These are phyloP conservation scores for Rosa multiflora DNA, from an alignment of 306 rosid species.

Conservation along the genomic window DNA sequence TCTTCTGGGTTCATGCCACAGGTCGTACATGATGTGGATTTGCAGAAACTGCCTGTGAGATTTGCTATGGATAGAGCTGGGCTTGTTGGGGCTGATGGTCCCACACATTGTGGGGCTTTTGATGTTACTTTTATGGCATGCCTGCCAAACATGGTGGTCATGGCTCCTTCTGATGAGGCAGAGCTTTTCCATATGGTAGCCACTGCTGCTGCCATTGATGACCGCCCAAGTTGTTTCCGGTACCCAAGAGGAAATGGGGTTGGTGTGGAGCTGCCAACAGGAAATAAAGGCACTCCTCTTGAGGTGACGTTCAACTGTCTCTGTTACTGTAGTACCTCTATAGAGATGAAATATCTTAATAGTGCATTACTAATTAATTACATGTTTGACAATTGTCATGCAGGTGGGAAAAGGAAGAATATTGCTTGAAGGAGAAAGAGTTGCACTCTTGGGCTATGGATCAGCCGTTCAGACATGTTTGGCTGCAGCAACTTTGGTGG, in stretches of 20 bases:
- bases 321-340: neutral
- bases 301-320: slow-evolving; percentile 35
- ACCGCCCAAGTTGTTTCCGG: slow-evolving; percentile 92
- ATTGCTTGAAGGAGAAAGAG: slow-evolving; percentile 84
- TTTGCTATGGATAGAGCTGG: slow-evolving; percentile 99
- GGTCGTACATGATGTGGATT: slow-evolving; percentile 98
- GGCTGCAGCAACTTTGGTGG: slow-evolving; percentile 56
- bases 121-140: slow-evolving; percentile 98
- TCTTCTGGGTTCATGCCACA: slow-evolving; percentile 33
- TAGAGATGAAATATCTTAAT: neutral
- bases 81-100: slow-evolving; percentile 96
- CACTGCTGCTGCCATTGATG: slow-evolving; percentile 86
- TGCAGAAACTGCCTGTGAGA: slow-evolving; percentile 90
- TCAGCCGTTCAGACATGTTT: slow-evolving; percentile 73
- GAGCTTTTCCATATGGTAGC: slow-evolving; percentile 98
- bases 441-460: slow-evolving; percentile 85
- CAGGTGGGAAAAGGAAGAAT: slow-evolving; percentile 81
- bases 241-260: slow-evolving; percentile 94
- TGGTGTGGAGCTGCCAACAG: slow-evolving; percentile 69
- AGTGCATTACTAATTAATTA: neutral
- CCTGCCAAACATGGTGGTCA: slow-evolving; percentile 98
- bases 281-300: slow-evolving; percentile 81
- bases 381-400: slow-evolving; percentile 17
- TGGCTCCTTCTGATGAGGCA: slow-evolving; percentile 96
- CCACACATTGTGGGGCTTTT: slow-evolving; percentile 83